A percentile compares a stretch with the other conserved stretches of the same genome.
Conservation (phyloP, 352 stramenopile genomes). For the Globisporangium spiculum region DNA sequence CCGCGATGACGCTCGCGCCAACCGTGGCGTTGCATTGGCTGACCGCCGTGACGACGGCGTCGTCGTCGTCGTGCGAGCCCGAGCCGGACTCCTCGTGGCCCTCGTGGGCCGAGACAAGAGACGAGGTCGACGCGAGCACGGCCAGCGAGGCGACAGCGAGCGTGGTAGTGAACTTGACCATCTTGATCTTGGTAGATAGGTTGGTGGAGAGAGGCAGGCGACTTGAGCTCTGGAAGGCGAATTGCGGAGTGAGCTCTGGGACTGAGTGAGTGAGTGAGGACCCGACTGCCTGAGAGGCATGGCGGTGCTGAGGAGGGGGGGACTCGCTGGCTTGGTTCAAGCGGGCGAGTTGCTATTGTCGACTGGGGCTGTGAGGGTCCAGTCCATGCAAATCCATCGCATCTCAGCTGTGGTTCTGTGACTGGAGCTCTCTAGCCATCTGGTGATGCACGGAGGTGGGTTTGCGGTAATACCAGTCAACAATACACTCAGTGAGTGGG, state of each 20-base stretch:
- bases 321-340: no score
- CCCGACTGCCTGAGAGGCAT: no score
- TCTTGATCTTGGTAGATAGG: constrained; percentile 5
- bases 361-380: no score
- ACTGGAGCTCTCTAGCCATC: no score
- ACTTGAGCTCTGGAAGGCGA: constrained; percentile 16
- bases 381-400: no score
- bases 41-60: background rate
- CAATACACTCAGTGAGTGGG: no score
- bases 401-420: no score
- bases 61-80: background rate
- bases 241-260: constrained; percentile 11
- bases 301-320: no score
- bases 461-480: no score
- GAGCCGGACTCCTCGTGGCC: constrained; percentile 4
- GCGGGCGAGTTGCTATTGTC: no score
- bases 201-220: background rate
- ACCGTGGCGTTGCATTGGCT: constrained; percentile 33
- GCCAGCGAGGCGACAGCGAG: constrained; percentile 23
- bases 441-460: no score
- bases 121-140: constrained; percentile 20
- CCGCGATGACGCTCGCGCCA: constrained; percentile 30
- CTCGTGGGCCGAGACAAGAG: constrained; percentile 15
- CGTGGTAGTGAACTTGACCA: constrained; percentile 15
- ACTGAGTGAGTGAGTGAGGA: background rate